These are phyloP conservation scores for Verticillium nubilum DNA, from an alignment of 2,329 filamentous ascomycete genomes.

Conservation along the genomic window DNA sequence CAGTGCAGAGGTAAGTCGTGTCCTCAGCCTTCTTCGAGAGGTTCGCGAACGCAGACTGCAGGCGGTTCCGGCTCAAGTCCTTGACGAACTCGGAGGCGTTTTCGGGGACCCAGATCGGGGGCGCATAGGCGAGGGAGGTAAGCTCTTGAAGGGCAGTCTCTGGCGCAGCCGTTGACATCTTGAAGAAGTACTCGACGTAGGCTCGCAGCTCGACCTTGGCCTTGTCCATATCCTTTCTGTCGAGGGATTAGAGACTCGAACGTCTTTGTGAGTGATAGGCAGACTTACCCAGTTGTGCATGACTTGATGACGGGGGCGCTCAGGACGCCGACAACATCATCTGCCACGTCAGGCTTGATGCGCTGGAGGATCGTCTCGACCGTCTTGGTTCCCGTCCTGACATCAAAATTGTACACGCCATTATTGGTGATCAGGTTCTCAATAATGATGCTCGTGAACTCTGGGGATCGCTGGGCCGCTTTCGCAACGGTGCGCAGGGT, in stretches of 20 bases:
- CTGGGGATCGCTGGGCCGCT: conserved; percentile 56
- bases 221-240: conserved; percentile 30
- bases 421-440: conserved; percentile 63
- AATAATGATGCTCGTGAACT: conserved; percentile 55
- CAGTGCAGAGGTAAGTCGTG: conserved; percentile 47
- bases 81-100: conserved; percentile 25
- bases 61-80: conserved; percentile 48
- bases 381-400: conserved; percentile 78
- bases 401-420: conserved; percentile 77
- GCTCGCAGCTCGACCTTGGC: conserved; percentile 33
- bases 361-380: conserved; percentile 67
- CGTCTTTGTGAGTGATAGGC: conserved; percentile 6
- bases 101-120: conserved; percentile 23
- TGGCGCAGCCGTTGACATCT: conserved; percentile 35
- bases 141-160: conserved; percentile 43
- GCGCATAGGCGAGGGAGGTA: conserved; percentile 50
- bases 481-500: conserved; percentile 66
- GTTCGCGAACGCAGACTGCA: conserved; percentile 54
- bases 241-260: conserved; percentile 22
- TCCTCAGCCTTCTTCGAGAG: conserved; percentile 49
- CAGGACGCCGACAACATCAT: conserved; percentile 39
- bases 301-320: conserved; percentile 19
- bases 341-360: conserved; percentile 50
- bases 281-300: conserved; percentile 21
- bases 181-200: conserved; percentile 50